Conservation (phyloP, 768 basidiomycete genomes). For the Leccinum subtestaceum region DNA sequence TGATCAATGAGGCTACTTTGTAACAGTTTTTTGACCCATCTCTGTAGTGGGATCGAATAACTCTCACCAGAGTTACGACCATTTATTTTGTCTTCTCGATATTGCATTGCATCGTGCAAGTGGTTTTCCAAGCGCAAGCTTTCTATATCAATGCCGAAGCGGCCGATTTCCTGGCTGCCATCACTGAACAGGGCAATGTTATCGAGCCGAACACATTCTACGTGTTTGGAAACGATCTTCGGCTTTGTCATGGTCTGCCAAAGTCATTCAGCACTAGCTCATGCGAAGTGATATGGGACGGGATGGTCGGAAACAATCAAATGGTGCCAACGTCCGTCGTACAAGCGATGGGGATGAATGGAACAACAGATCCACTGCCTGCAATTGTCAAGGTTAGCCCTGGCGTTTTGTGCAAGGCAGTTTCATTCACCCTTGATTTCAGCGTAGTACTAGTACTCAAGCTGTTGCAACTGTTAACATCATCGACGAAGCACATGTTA, state of each 20-base stretch:
- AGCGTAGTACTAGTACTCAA: constrained; percentile 1
- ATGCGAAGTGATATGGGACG: constrained; percentile 60
- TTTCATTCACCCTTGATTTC: constrained; percentile 1
- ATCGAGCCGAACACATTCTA: constrained; percentile 42
- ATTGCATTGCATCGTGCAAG: constrained; percentile 63
- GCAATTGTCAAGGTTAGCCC: constrained; percentile 2
- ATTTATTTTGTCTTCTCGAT: constrained; percentile 68
- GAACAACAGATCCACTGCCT: not conserved
- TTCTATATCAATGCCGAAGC: constrained; percentile 64
- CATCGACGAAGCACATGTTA: constrained; percentile 22
- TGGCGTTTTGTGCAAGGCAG: not conserved
- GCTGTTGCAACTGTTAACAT: constrained; percentile 26
- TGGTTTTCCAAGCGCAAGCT: constrained; percentile 65
- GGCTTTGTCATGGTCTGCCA: constrained; percentile 57
- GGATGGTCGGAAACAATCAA: constrained; percentile 20
- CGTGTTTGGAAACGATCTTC: constrained; percentile 49
- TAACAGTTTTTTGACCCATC: not conserved
- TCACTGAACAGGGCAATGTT: constrained; percentile 50
- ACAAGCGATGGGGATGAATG: not conserved
- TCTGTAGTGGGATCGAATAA: constrained; percentile 64
- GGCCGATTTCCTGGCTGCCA: constrained; percentile 46
- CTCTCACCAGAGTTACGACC: constrained; percentile 62
- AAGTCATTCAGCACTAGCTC: constrained; percentile 26
- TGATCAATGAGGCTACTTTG: not conserved
- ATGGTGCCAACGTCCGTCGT: not conserved